phyloP scores from a whole-genome alignment of 2,329 filamentous ascomycete species.

The Helminthosporium solani region DNA sequence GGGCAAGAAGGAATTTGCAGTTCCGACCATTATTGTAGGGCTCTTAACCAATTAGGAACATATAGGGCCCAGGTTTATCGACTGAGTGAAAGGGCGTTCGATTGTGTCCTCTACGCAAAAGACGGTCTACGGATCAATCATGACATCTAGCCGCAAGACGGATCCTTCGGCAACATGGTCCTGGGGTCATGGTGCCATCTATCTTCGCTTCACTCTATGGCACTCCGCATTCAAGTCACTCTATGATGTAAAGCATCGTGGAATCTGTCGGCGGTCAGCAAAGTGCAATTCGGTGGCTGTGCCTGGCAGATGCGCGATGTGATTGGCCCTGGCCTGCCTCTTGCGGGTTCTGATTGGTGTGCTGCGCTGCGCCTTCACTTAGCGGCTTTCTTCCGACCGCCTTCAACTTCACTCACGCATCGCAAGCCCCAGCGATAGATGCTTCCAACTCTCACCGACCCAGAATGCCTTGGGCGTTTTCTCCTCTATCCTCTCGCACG shows the following conservation, averaged over 20 bases:
- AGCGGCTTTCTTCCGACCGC: not conserved
- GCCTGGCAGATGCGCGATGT: not conserved
- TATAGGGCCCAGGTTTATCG: too few relatives aligned
- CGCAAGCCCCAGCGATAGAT: not conserved
- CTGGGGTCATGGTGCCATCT: not conserved
- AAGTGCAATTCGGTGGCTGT: not conserved
- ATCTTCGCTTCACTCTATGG: conserved; percentile 4
- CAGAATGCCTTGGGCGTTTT: conserved; percentile 7
- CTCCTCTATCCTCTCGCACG: conserved; percentile 2
- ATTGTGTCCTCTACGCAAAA: not conserved
- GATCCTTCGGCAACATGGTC: conserved; percentile 5
- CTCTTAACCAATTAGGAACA: not conserved
- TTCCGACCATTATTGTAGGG: not conserved
- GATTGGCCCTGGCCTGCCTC: not conserved
- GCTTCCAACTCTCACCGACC: conserved; percentile 15
- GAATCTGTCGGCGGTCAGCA: conserved; percentile 5
- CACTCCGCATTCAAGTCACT: not conserved
- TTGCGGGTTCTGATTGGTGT: not conserved
- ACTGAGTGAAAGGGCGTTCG: too few relatives aligned
- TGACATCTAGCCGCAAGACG: conserved; percentile 7
- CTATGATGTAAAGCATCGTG: conserved; percentile 12
- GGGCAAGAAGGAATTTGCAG: not conserved
- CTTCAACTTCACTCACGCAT: not conserved
- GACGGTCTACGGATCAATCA: conserved; percentile 3
- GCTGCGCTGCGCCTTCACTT: not conserved